Evolutionary conservation across 2,329 filamentous ascomycete genomes (phyloP).

Genomic region (Cyphellophora attinorum): DNA sequence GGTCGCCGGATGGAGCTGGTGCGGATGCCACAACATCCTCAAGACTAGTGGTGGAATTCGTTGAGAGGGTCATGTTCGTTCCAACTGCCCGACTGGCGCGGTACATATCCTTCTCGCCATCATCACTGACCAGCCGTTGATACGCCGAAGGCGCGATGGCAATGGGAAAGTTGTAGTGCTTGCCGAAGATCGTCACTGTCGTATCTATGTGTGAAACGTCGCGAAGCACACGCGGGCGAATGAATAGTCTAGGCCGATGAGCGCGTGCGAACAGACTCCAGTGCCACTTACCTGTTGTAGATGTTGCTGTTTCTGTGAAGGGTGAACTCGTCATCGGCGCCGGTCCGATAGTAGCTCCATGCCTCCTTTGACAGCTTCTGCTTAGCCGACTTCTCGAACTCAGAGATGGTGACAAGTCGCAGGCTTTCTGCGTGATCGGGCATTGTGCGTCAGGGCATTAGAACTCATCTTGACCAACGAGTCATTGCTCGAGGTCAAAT

Average conservation of each 20-base stretch:
- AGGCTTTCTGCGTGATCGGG: too few species aligned
- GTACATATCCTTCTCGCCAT: constrained; percentile 42
- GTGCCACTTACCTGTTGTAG: constrained; percentile 1
- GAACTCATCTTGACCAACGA: too few species aligned
- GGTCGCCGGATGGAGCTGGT: constrained; percentile 25
- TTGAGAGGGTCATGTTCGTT: constrained; percentile 39
- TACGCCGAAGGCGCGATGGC: constrained; percentile 33
- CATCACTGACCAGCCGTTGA: constrained; percentile 15
- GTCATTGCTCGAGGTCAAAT: too few species aligned
- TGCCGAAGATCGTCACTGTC: constrained; percentile 23
- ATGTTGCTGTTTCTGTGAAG: constrained; percentile 1
- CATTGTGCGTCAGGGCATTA: too few species aligned
- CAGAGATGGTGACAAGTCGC: constrained; percentile 24
- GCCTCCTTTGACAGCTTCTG: constrained; percentile 20
- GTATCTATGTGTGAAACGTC: constrained; percentile 30
- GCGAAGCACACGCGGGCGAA: constrained; percentile 37
- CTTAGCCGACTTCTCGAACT: constrained; percentile 27
- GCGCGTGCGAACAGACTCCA: too few species aligned
- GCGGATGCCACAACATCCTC: constrained; percentile 34
- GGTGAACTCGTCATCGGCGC: constrained; percentile 41
- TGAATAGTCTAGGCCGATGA: constrained; percentile 35
- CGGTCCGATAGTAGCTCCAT: constrained; percentile 39
- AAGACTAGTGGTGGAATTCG: constrained; percentile 34
- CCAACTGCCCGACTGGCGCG: constrained; percentile 34
- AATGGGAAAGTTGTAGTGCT: constrained; percentile 26